A percentile compares a stretch with the other conserved stretches of the same genome.
These are phyloP conservation scores for Emericellopsis cladophorae DNA, from an alignment of 2,329 filamentous ascomycete species.

Conservation along the genomic window DNA sequence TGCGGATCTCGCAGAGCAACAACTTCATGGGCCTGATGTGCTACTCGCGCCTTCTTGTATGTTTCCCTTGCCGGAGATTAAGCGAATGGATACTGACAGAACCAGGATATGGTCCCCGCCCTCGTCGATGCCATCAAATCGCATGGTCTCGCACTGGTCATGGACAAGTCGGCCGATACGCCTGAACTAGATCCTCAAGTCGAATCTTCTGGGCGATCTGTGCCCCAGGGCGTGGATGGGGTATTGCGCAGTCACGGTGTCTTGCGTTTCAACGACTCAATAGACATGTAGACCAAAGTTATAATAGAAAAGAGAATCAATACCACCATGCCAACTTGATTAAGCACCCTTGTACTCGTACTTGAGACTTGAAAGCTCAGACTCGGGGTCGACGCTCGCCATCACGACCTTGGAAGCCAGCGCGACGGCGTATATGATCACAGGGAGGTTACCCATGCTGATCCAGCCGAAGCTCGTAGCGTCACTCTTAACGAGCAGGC, in stretches of 20 bases:
- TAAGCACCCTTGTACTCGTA: constrained; percentile 59
- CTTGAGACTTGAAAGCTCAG: constrained; percentile 46
- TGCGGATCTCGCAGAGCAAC: constrained; percentile 84
- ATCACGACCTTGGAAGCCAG: constrained; percentile 53
- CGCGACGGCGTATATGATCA: constrained; percentile 46
- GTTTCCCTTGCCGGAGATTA: constrained; percentile 17
- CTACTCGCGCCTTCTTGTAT: constrained; percentile 71
- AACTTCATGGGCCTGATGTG: constrained; percentile 98
- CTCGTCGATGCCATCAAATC: constrained; percentile 90
- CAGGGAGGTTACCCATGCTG: constrained; percentile 38
- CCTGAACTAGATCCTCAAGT: constrained; percentile 23
- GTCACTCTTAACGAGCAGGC: constrained; percentile 21
- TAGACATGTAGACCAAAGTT: constrained; percentile 46
- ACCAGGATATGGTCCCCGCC: constrained; percentile 80
- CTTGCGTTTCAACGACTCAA: constrained; percentile 83
- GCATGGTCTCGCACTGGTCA: constrained; percentile 81
- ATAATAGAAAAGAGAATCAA: not conserved
- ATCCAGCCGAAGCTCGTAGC: constrained; percentile 20
- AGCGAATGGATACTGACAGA: constrained; percentile 7
- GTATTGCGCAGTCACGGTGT: constrained; percentile 77
- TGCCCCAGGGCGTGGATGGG: constrained; percentile 78
- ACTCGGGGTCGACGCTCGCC: constrained; percentile 54
- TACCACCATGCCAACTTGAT: not conserved
- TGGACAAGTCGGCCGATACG: constrained; percentile 61
- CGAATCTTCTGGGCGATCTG: constrained; percentile 38